These are phyloP conservation scores for Immersiporthe knoxdaviesiana DNA, from an alignment of 2,329 filamentous ascomycete genomes.

Conservation along the genomic window DNA sequence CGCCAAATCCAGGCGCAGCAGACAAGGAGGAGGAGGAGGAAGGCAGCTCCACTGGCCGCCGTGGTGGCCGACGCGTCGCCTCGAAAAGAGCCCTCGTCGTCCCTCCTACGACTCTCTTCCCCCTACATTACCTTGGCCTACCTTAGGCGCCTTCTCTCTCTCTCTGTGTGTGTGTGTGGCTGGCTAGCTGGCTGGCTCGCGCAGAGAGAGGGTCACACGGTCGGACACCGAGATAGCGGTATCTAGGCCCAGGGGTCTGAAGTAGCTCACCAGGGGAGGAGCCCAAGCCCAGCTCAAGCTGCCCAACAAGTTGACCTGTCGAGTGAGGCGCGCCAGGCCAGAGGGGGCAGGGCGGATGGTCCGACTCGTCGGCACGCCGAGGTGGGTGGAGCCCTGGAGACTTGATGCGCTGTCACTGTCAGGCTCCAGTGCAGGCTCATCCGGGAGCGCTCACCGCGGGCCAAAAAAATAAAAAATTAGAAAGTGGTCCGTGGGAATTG, in stretches of 20 bases:
- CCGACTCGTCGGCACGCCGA: constrained; percentile 14
- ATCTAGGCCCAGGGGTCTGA: neutral
- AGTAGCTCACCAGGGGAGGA: neutral
- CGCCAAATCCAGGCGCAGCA: constrained; percentile 10
- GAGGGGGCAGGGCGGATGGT: constrained; percentile 9
- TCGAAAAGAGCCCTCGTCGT: neutral
- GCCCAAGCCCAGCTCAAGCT: neutral
- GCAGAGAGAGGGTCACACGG: constrained; percentile 16
- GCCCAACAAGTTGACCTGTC: neutral
- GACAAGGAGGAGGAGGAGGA: neutral
- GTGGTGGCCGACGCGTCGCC: neutral
- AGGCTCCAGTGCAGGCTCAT: constrained; percentile 10
- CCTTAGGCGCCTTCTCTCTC: neutral
- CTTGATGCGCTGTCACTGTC: constrained; percentile 21
- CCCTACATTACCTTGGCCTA: neutral
- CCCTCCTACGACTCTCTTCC: constrained; percentile 1
- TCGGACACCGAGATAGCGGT: constrained; percentile 21
- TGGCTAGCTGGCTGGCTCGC: neutral
- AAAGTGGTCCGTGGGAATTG: neutral
- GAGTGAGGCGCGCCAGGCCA: neutral
- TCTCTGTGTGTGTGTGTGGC: neutral
- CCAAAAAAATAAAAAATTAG: constrained; percentile 2
- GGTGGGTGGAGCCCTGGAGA: constrained; percentile 12
- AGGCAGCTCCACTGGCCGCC: constrained; percentile 8
- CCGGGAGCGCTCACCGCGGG: constrained; percentile 21